phyloP scores from a whole-genome alignment of 2,329 filamentous ascomycete species.

The Aureobasidium melanogenum region DNA sequence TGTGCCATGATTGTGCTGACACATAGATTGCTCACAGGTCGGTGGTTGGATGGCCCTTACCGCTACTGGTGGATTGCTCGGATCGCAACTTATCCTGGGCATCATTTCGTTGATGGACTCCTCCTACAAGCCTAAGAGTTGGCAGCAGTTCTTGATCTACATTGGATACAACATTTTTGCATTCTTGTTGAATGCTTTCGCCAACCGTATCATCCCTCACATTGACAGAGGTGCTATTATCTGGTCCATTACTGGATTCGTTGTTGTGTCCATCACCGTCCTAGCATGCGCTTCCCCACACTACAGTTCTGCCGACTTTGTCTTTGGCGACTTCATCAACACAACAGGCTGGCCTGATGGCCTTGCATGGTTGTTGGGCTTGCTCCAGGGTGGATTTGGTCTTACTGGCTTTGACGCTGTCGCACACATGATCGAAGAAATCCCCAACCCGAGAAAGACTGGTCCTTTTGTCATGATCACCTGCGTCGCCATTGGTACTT shows the following conservation, averaged over 20 bases:
- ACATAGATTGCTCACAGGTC: constrained; percentile 25
- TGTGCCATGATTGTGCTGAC: background rate
- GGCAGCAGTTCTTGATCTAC: constrained; percentile 69
- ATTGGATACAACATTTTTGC: constrained; percentile 53
- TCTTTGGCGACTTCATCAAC: constrained; percentile 61
- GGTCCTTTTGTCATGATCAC: constrained; percentile 30
- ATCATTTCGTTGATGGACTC: constrained; percentile 54
- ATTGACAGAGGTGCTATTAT: constrained; percentile 62
- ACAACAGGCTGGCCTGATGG: constrained; percentile 31
- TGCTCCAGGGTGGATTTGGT: constrained; percentile 29
- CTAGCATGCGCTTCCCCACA: constrained; percentile 57
- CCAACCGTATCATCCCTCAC: constrained; percentile 51
- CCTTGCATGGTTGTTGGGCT: constrained; percentile 34
- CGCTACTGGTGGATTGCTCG: constrained; percentile 59
- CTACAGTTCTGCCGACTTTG: constrained; percentile 55
- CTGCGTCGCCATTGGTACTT: constrained; percentile 27
- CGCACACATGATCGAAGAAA: constrained; percentile 41
- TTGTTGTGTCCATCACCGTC: constrained; percentile 60
- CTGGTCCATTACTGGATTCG: constrained; percentile 62
- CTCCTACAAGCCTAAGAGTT: constrained; percentile 48
- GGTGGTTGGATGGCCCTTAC: constrained; percentile 64
- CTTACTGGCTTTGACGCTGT: constrained; percentile 43
- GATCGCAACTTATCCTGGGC: constrained; percentile 57
- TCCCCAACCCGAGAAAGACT: constrained; percentile 27
- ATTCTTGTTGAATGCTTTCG: constrained; percentile 57